These are phyloP conservation scores for Colletotrichum tropicicola DNA, from an alignment of 2,329 filamentous ascomycete species.

Conservation along the genomic window DNA sequence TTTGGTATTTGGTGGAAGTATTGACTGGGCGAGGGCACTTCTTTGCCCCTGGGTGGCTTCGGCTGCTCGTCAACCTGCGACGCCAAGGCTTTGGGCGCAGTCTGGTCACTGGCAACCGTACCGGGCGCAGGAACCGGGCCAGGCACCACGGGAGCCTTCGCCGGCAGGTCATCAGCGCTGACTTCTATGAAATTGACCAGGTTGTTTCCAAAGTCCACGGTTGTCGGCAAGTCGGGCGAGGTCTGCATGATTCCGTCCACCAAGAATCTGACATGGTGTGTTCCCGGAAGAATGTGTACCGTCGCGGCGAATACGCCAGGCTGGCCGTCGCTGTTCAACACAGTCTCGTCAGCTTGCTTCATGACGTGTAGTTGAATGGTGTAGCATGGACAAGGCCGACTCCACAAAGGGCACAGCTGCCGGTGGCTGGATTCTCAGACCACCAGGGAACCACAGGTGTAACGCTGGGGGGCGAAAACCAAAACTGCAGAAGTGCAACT, in stretches of 20 bases:
- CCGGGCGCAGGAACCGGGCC: slow-evolving; percentile 42
- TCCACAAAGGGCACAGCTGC: not conserved
- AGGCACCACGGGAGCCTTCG: slow-evolving; percentile 40
- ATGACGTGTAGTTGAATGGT: slow-evolving; percentile 20
- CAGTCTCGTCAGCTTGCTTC: not conserved
- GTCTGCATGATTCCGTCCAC: slow-evolving; percentile 95
- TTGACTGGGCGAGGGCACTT: slow-evolving; percentile 61
- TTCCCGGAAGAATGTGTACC: slow-evolving; percentile 88
- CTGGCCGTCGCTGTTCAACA: slow-evolving; percentile 55
- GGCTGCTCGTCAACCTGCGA: slow-evolving; percentile 51
- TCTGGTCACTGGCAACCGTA: slow-evolving; percentile 35
- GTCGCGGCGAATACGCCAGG: slow-evolving; percentile 77
- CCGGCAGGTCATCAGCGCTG: slow-evolving; percentile 74
- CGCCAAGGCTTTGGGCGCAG: slow-evolving; percentile 41
- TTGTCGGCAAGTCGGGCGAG: slow-evolving; percentile 86
- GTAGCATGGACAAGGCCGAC: slow-evolving; percentile 5
- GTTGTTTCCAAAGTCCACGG: slow-evolving; percentile 97
- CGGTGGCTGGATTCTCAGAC: not conserved
- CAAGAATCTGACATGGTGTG: slow-evolving; percentile 95
- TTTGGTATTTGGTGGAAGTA: slow-evolving; percentile 82
- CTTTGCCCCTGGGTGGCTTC: slow-evolving; percentile 61
- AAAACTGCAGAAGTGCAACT: slow-evolving; percentile 48
- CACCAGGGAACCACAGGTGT: slow-evolving; percentile 4
- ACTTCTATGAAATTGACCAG: slow-evolving; percentile 99
- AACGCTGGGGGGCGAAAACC: slow-evolving; percentile 31